Evolutionary conservation across 192 early-diverging fungal species (phyloP).

Genomic region (Pilaira anomala): DNA sequence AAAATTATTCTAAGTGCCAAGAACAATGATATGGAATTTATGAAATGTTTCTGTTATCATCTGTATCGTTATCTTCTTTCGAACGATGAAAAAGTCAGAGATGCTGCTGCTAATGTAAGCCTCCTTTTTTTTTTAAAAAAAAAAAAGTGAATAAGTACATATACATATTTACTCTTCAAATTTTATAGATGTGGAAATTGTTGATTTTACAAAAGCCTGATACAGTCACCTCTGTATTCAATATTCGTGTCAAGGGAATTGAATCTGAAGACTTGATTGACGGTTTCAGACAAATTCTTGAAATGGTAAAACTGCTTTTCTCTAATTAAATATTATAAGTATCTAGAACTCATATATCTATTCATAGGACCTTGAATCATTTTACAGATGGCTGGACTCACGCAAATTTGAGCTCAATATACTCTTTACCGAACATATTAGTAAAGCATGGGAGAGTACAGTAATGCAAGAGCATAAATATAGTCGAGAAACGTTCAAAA

Average conservation of each 20-base stretch:
- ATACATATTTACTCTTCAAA: background rate
- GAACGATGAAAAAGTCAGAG: slow-evolving; percentile 38
- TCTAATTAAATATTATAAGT: too few species aligned
- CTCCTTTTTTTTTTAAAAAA: background rate
- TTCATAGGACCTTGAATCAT: slow-evolving; percentile 50
- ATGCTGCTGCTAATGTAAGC: slow-evolving; percentile 50
- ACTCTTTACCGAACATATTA: slow-evolving; percentile 55
- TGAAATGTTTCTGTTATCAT: slow-evolving; percentile 59
- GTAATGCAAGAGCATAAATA: slow-evolving; percentile 49
- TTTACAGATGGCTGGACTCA: slow-evolving; percentile 57
- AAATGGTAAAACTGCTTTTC: slow-evolving; percentile 42
- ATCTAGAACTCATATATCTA: too few species aligned
- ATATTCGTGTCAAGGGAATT: slow-evolving; percentile 17
- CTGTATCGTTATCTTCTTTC: slow-evolving; percentile 52
- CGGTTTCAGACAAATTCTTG: slow-evolving; percentile 52
- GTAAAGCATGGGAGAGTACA: slow-evolving; percentile 56
- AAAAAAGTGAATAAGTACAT: background rate
- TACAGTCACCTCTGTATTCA: slow-evolving; percentile 45
- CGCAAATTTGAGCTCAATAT: slow-evolving; percentile 47
- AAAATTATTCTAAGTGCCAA: slow-evolving; percentile 52
- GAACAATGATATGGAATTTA: slow-evolving; percentile 62
- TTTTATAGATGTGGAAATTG: slow-evolving; percentile 54
- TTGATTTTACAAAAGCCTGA: slow-evolving; percentile 55
- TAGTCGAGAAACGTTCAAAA: slow-evolving; percentile 47
- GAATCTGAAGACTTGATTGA: slow-evolving; percentile 52